Conservation (phyloP, 2,329 filamentous ascomycete species). For the Ophiocordyceps polyrhachis-furcata region DNA sequence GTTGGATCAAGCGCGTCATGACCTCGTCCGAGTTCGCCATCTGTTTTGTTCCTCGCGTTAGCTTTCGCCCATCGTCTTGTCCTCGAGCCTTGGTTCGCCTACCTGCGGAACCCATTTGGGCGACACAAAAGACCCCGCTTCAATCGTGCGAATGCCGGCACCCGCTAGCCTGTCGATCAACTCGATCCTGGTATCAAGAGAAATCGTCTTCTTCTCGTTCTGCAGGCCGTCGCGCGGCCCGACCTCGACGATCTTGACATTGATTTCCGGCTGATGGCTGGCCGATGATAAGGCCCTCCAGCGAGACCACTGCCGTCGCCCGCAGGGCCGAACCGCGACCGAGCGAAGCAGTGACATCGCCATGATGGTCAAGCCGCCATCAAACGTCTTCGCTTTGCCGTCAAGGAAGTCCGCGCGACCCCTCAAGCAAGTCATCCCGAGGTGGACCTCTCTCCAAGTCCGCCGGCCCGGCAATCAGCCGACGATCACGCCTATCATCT, state of each 20-base stretch:
- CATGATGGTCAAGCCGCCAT: constrained; percentile 3
- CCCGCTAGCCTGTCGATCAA: constrained; percentile 49
- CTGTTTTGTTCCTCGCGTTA: constrained; percentile 18
- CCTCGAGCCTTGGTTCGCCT: constrained; percentile 2
- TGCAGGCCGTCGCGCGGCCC: constrained; percentile 75
- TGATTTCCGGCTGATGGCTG: constrained; percentile 18
- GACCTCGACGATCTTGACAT: constrained; percentile 57
- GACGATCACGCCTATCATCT: not conserved
- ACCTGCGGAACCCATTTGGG: constrained; percentile 77
- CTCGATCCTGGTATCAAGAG: constrained; percentile 56
- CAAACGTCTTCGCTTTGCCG: constrained; percentile 1
- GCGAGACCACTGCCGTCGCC: constrained; percentile 12
- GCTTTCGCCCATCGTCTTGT: not conserved
- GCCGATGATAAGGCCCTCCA: constrained; percentile 23
- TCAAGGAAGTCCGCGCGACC: not conserved
- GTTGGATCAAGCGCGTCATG: constrained; percentile 45
- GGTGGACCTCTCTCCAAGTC: not conserved
- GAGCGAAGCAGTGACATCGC: constrained; percentile 19
- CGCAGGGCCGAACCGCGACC: constrained; percentile 20
- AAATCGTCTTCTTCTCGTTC: constrained; percentile 58
- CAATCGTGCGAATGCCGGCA: constrained; percentile 55
- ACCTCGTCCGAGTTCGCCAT: constrained; percentile 68
- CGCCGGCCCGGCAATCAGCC: constrained; percentile 4
- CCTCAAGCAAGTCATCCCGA: not conserved
- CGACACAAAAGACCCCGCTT: constrained; percentile 66